Conservation (phyloP, 306 rosid species). For the Cucurbita maxima region DNA sequence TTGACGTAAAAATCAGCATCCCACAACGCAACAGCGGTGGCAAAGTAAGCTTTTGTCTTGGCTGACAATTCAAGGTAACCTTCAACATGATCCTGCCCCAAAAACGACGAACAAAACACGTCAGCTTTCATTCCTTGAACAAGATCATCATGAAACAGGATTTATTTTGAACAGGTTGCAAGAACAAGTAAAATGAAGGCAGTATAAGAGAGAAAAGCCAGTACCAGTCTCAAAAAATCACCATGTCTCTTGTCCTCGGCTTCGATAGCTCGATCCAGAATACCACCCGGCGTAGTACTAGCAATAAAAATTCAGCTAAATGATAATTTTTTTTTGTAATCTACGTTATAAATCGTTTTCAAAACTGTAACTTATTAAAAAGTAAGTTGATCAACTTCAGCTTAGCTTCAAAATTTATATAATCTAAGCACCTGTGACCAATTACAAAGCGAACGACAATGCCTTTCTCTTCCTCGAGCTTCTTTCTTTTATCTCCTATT, state of each 20-base stretch:
- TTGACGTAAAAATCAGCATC: conserved; percentile 48
- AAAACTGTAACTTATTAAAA: not conserved
- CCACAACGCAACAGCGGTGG: conserved; percentile 37
- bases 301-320: not conserved
- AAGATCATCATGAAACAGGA: not conserved
- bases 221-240: conserved; percentile 47
- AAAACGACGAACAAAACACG: not conserved
- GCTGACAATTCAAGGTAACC: conserved; percentile 53
- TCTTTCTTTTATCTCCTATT: conserved; percentile 34
- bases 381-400: not conserved
- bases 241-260: conserved; percentile 40
- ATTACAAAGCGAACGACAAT: conserved; percentile 39
- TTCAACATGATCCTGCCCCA: conserved; percentile 41
- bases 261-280: conserved; percentile 44
- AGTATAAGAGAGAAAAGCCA: not conserved
- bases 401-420: not conserved
- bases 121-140: not conserved
- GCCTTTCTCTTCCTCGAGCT: conserved; percentile 47
- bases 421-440: conserved; percentile 36
- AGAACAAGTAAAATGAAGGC: not conserved
- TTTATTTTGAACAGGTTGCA: not conserved
- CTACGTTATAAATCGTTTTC: not conserved
- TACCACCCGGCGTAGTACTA: conserved; percentile 52
- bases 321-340: not conserved
- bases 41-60: conserved; percentile 39